Conservation (phyloP, 1,284 basidiomycete genomes). For the Boletus mariae region DNA sequence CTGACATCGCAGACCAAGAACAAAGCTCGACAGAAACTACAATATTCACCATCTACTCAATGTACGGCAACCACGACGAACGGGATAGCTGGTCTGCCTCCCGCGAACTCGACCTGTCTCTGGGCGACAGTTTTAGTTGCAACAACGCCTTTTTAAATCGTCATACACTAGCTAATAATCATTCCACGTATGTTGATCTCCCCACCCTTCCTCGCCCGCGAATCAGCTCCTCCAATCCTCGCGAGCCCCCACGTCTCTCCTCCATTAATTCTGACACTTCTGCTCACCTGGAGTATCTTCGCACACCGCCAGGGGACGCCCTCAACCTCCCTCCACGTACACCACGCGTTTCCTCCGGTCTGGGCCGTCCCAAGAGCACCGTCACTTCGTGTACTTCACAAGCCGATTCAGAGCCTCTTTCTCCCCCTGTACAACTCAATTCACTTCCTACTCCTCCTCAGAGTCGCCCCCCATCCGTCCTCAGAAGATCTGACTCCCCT, state of each 20-base stretch:
- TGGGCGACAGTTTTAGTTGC: slow-evolving; percentile 33
- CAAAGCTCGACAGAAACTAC: slow-evolving; percentile 55
- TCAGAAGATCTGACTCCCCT: slow-evolving; percentile 25
- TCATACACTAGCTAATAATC: slow-evolving; percentile 8
- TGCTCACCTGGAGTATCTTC: slow-evolving; percentile 9
- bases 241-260: slow-evolving; percentile 13
- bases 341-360: slow-evolving; percentile 21
- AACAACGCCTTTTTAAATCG: slow-evolving; percentile 24
- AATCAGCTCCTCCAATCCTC: slow-evolving; percentile 16
- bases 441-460: slow-evolving; percentile 32
- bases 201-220: slow-evolving; percentile 9
- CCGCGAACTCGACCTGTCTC: slow-evolving; percentile 32
- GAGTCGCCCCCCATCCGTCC: slow-evolving; percentile 31
- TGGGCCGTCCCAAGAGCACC: slow-evolving; percentile 24
- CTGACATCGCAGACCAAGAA: slow-evolving; percentile 25
- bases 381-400: slow-evolving; percentile 29
- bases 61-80: slow-evolving; percentile 59
- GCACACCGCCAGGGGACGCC: slow-evolving; percentile 11
- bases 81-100: slow-evolving; percentile 41
- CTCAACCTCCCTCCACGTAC: slow-evolving; percentile 28
- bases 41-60: slow-evolving; percentile 76
- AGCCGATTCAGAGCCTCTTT: slow-evolving; percentile 15
- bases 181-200: slow-evolving; percentile 10
- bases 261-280: slow-evolving; percentile 8
- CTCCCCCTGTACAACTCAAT: slow-evolving; percentile 16